Conservation (phyloP, 2,329 filamentous ascomycete species). For the Intubia oerlemansii region DNA sequence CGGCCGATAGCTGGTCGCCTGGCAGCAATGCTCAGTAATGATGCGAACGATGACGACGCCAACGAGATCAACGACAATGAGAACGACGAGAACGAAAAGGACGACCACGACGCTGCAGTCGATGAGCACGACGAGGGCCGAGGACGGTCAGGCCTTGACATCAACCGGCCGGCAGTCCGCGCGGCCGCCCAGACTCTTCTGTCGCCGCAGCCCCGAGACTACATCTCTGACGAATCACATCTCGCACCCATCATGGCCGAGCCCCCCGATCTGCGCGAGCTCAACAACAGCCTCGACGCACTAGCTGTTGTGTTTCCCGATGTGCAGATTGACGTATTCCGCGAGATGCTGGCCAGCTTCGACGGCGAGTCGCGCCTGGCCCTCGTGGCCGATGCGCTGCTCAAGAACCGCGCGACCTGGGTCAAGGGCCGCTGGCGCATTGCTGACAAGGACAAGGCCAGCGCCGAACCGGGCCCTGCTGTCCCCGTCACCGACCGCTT, state of each 20-base stretch:
- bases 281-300: slow-evolving; percentile 48
- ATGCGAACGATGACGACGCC: background rate
- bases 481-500: slow-evolving; percentile 44
- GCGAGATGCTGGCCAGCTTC: slow-evolving; percentile 58
- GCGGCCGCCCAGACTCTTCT: too few relatives aligned
- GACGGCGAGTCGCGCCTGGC: slow-evolving; percentile 57
- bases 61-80: background rate
- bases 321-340: slow-evolving; percentile 62
- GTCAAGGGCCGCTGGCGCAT: slow-evolving; percentile 46
- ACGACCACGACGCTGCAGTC: slow-evolving; percentile 2
- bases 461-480: slow-evolving; percentile 1
- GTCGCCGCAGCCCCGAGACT: too few relatives aligned
- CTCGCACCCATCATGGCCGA: slow-evolving; percentile 26
- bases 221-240: slow-evolving; percentile 35
- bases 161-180: background rate
- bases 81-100: background rate
- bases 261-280: slow-evolving; percentile 39
- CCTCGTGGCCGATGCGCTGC: slow-evolving; percentile 53
- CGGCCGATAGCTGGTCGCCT: slow-evolving; percentile 7
- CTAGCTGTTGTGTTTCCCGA: slow-evolving; percentile 58
- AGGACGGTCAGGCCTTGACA: background rate
- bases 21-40: too few relatives aligned
- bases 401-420: slow-evolving; percentile 50
- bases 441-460: slow-evolving; percentile 12
- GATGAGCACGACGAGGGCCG: background rate